phyloP scores from a whole-genome alignment of 805 yeast genomes.

The Starmerella stigmatis region DNA sequence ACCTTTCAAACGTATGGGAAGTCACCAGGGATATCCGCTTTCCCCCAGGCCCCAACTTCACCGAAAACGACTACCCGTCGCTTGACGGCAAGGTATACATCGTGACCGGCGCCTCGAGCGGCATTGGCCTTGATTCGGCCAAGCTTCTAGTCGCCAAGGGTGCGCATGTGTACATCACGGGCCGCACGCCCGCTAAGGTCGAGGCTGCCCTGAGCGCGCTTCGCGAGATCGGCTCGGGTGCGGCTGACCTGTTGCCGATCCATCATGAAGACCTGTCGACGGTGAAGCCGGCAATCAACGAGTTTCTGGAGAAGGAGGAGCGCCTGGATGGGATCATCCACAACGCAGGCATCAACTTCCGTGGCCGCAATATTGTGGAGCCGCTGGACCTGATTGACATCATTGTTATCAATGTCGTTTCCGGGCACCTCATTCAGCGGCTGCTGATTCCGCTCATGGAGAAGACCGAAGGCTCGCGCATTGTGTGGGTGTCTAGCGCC shows the following conservation, averaged over 20 bases:
- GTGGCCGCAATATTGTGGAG: conserved; percentile 16
- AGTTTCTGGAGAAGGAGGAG: conserved; percentile 25
- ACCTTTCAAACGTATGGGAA: conserved; percentile 9
- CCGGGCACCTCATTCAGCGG: conserved; percentile 37
- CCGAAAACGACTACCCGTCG: conserved; percentile 27
- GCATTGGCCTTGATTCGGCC: conserved; percentile 25
- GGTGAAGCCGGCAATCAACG: conserved; percentile 33
- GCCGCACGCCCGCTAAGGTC: conserved; percentile 33
- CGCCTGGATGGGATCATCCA: conserved; percentile 34
- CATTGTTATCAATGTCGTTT: conserved; percentile 38
- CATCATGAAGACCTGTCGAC: conserved; percentile 35
- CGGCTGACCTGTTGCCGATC: conserved; percentile 17
- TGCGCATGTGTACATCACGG: conserved; percentile 34
- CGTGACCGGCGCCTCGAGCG: conserved; percentile 26
- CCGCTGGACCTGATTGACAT: conserved; percentile 28
- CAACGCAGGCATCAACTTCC: conserved; percentile 29
- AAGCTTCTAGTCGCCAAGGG: conserved; percentile 24
- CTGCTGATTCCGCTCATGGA: conserved; percentile 30
- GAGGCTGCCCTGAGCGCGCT: conserved; percentile 28
- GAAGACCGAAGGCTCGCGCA: conserved; percentile 32
- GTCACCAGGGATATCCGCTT: conserved; percentile 16
- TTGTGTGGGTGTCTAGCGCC: conserved; percentile 39
- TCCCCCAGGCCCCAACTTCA: conserved; percentile 11
- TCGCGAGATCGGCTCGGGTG: conserved; percentile 12
- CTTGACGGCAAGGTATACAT: conserved; percentile 31